These are phyloP conservation scores for Hypoxylon lienhwacheense DNA, from an alignment of 495 filamentous ascomycete genomes.

Conservation along the genomic window DNA sequence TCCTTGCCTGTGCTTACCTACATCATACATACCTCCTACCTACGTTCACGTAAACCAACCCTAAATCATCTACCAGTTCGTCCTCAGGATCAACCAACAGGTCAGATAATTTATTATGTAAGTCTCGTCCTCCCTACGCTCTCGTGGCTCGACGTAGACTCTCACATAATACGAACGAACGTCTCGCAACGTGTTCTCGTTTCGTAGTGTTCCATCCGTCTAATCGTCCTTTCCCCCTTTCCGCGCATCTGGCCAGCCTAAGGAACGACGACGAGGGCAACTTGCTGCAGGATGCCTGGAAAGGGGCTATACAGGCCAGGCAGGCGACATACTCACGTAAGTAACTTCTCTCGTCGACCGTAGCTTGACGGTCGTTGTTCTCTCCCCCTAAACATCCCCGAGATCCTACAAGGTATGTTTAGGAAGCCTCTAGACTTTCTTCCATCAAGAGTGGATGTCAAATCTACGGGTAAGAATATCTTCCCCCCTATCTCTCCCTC, in stretches of 20 bases:
- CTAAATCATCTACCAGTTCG: conserved; percentile 19
- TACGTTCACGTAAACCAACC: too few relatives aligned
- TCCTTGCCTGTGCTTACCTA: conserved; percentile 1
- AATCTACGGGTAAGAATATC: not conserved
- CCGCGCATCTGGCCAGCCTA: conserved; percentile 2
- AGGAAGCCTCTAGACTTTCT: not conserved
- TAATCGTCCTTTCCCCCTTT: conserved; percentile 14
- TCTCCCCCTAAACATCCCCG: not conserved
- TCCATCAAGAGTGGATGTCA: not conserved
- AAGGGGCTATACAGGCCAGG: too few relatives aligned
- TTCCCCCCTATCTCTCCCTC: conserved; percentile 1
- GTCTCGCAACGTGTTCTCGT: conserved; percentile 26
- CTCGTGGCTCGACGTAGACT: conserved; percentile 12
- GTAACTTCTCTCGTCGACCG: too few relatives aligned
- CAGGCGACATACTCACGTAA: too few relatives aligned
- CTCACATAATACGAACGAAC: conserved; percentile 31
- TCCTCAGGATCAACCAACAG: not conserved
- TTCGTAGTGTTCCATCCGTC: conserved; percentile 31
- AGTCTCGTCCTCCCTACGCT: conserved; percentile 2
- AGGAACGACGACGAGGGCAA: conserved; percentile 12
- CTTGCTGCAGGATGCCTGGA: conserved; percentile 6
- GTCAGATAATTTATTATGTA: conserved; percentile 8
- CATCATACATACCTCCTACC: too few relatives aligned
- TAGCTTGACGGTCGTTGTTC: not conserved
- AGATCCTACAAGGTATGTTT: not conserved